Evolutionary conservation across 371 early-diverging fungal genomes (phyloP).

Genomic region (Chytridium lagenaria): DNA sequence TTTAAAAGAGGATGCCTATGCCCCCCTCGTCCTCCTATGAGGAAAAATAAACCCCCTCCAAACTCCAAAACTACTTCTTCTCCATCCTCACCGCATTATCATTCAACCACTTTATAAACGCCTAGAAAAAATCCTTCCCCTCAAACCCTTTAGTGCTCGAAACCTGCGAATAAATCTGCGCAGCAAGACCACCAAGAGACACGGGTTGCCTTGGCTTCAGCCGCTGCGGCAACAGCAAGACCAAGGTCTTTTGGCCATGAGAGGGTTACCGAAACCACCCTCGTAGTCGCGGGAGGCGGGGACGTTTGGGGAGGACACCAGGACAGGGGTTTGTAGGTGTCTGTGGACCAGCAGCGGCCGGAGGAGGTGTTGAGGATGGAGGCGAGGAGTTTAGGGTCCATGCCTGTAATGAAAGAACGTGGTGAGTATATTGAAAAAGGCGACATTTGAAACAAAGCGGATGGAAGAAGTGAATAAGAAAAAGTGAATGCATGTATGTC

Average conservation of each 20-base stretch:
- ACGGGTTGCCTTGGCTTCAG: slow-evolving; percentile 73
- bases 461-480: slow-evolving; percentile 32
- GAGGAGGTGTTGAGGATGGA: slow-evolving; percentile 86
- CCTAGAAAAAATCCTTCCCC: slow-evolving; percentile 59
- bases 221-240: slow-evolving; percentile 88
- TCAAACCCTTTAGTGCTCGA: slow-evolving; percentile 49
- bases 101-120: slow-evolving; percentile 57
- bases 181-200: slow-evolving; percentile 75
- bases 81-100: slow-evolving; percentile 21
- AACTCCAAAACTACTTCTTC: too few species aligned
- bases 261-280: slow-evolving; percentile 87
- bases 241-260: slow-evolving; percentile 97
- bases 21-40: too few species aligned
- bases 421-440: too few species aligned
- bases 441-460: too few species aligned
- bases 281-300: slow-evolving; percentile 86
- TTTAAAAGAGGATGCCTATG: too few species aligned
- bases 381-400: slow-evolving; percentile 87
- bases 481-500: too few species aligned
- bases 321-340: slow-evolving; percentile 93
- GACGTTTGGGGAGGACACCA: slow-evolving; percentile 76
- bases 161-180: slow-evolving; percentile 73
- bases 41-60: too few species aligned
- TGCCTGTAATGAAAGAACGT: slow-evolving; percentile 80
- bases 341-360: slow-evolving; percentile 73